phyloP scores from a whole-genome alignment of 2,329 filamentous ascomycete species.

The Aspergillus thermomutatus region DNA sequence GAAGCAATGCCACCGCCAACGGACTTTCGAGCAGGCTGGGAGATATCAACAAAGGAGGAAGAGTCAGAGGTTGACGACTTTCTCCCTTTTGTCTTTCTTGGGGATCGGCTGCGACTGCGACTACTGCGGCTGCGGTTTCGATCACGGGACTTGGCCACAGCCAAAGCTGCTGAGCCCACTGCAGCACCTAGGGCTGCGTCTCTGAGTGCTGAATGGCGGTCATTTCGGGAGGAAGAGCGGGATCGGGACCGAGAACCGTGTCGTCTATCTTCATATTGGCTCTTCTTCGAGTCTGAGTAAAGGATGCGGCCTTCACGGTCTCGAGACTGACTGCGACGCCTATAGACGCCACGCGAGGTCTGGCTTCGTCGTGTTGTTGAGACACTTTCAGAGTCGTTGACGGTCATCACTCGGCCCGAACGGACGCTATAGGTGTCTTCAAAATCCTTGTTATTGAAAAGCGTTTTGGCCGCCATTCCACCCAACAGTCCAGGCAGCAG shows the following conservation, averaged over 20 bases:
- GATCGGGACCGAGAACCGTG: constrained; percentile 39
- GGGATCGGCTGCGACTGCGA: constrained; percentile 35
- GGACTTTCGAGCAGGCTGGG: constrained; percentile 50
- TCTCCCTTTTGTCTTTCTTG: constrained; percentile 26
- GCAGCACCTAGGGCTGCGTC: constrained; percentile 39
- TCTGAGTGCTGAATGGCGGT: constrained; percentile 26
- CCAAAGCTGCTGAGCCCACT: constrained; percentile 26
- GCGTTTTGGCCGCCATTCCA: constrained; percentile 53
- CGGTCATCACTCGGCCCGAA: constrained; percentile 44
- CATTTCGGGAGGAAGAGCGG: constrained; percentile 32
- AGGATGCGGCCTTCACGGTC: constrained; percentile 32
- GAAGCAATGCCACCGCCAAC: constrained; percentile 55
- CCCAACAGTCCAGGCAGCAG: constrained; percentile 54
- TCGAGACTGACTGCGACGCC: constrained; percentile 29
- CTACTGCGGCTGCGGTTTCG: constrained; percentile 21
- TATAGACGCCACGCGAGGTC: constrained; percentile 42
- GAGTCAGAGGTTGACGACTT: constrained; percentile 53
- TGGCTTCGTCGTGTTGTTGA: constrained; percentile 37
- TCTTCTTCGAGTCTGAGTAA: constrained; percentile 25
- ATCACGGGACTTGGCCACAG: constrained; percentile 22
- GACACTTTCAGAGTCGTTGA: constrained; percentile 25
- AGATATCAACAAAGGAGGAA: constrained; percentile 65
- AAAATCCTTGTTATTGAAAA: constrained; percentile 54
- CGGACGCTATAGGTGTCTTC: constrained; percentile 60
- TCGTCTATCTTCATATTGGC: constrained; percentile 22